Conservation (phyloP, 495 filamentous ascomycete genomes). For the Daldinia caldariorum region DNA sequence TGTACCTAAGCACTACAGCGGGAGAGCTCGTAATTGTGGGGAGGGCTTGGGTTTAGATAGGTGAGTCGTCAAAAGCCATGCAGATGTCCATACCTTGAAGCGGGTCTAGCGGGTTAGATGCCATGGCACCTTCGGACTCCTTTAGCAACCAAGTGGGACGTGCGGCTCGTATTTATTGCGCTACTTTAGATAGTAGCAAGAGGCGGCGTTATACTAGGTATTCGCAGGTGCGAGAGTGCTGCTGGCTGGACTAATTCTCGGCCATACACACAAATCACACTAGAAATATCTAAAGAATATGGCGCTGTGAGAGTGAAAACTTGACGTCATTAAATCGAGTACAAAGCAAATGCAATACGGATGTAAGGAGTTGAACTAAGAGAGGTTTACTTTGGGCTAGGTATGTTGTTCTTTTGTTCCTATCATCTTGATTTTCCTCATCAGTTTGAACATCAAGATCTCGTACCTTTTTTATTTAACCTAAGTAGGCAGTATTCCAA, state of each 20-base stretch:
- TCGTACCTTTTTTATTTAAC: constrained; percentile 9
- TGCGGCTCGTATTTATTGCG: constrained; percentile 36
- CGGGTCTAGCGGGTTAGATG: constrained; percentile 26
- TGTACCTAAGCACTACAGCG: constrained; percentile 31
- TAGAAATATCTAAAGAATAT: neutral
- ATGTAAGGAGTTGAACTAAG: neutral
- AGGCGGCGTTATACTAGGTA: constrained; percentile 1
- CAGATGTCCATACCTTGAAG: constrained; percentile 36
- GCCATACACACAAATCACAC: neutral
- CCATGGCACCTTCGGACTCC: constrained; percentile 25
- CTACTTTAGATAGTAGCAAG: constrained; percentile 25
- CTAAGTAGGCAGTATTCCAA: neutral
- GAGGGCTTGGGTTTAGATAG: constrained; percentile 20
- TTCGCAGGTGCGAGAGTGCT: neutral
- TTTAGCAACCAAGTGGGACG: constrained; percentile 20
- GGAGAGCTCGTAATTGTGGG: constrained; percentile 36
- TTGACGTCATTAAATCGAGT: constrained; percentile 28
- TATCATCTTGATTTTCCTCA: constrained; percentile 15
- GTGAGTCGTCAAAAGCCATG: constrained; percentile 38
- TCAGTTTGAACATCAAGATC: neutral
- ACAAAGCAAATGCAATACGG: constrained; percentile 1
- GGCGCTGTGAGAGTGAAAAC: neutral
- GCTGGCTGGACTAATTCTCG: neutral
- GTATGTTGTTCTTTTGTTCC: constrained; percentile 3
- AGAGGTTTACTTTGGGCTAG: neutral